Conservation (phyloP, 108 stramenopile species). For the Fragilariopsis cylindrus region DNA sequence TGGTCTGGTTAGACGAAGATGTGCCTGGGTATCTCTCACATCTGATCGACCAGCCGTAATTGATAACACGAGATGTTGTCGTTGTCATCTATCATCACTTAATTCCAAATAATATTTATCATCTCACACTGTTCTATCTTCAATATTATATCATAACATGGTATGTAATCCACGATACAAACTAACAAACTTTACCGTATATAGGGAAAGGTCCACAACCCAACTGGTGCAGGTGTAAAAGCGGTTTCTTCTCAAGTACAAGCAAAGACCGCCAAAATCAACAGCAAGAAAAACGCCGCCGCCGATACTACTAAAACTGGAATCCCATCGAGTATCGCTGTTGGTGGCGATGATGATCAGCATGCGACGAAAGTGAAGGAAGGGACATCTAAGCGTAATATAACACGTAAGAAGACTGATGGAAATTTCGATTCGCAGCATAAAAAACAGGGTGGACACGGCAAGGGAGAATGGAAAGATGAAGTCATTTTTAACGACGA, state of each 20-base stretch:
- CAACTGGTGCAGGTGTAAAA: slow-evolving; percentile 69
- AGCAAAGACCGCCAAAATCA: slow-evolving; percentile 47
- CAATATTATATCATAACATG: too few relatives aligned
- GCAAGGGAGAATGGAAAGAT: slow-evolving; percentile 75
- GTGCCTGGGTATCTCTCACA: too few relatives aligned
- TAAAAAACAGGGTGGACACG: slow-evolving; percentile 85
- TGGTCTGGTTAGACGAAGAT: too few relatives aligned
- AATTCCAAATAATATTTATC: too few relatives aligned
- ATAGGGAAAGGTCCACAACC: slow-evolving; percentile 86
- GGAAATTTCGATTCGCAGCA: slow-evolving; percentile 66
- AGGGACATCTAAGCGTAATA: slow-evolving; percentile 77
- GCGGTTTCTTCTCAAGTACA: slow-evolving; percentile 65
- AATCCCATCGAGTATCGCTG: slow-evolving; percentile 14
- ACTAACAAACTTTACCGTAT: too few relatives aligned
- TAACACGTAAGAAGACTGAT: slow-evolving; percentile 81
- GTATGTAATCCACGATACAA: too few relatives aligned
- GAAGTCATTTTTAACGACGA: slow-evolving; percentile 39
- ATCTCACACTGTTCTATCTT: too few relatives aligned
- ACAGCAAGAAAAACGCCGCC: slow-evolving; percentile 7
- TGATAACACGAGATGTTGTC: too few relatives aligned
- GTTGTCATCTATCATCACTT: too few relatives aligned
- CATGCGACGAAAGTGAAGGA: slow-evolving; percentile 74
- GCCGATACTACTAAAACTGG: slow-evolving; percentile 11
- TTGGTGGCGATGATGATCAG: slow-evolving; percentile 25
- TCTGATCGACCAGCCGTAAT: too few relatives aligned